Conservation (phyloP, 2,329 filamentous ascomycete genomes). For the Plenodomus biglobosus region DNA sequence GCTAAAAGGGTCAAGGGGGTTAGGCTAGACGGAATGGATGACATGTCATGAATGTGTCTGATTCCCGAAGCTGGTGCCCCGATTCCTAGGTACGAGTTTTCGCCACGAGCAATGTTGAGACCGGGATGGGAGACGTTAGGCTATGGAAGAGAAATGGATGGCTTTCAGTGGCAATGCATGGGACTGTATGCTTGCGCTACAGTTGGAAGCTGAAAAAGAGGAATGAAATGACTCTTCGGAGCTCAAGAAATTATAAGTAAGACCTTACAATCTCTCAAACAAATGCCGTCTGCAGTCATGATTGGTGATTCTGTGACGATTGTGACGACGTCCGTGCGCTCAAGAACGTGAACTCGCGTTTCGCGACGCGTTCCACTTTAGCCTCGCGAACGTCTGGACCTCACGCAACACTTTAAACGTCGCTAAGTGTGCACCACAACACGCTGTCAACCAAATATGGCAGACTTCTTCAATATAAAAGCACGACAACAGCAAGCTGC, state of each 20-base stretch:
- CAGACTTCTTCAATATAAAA: conserved; percentile 94
- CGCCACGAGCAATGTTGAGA: conserved; percentile 10
- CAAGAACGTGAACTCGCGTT: conserved; percentile 36
- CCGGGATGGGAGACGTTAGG: neutral
- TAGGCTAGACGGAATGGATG: conserved; percentile 51
- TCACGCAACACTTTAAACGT: neutral
- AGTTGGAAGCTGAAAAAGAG: no score
- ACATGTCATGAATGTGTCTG: conserved; percentile 3
- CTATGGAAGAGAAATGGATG: conserved; percentile 3
- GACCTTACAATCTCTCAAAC: neutral
- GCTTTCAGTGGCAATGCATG: conserved; percentile 7
- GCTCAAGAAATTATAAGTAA: neutral
- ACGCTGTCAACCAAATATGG: conserved; percentile 58
- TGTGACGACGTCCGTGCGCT: conserved; percentile 17
- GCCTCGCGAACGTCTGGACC: conserved; percentile 3
- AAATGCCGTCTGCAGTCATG: conserved; percentile 8
- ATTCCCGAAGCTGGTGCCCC: conserved; percentile 18
- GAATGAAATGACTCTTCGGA: neutral
- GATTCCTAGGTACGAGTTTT: conserved; percentile 22
- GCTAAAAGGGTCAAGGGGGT: conserved; percentile 67
- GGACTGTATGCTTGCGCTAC: neutral
- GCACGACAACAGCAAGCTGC: conserved; percentile 74
- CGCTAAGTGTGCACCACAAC: conserved; percentile 1
- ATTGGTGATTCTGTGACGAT: conserved; percentile 9
- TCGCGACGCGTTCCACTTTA: conserved; percentile 39